Percentiles rank a stretch among this genome's conserved stretches.
phyloP scores from a whole-genome alignment of 768 basidiomycete genomes.

The Pleurotus pulmonarius region DNA sequence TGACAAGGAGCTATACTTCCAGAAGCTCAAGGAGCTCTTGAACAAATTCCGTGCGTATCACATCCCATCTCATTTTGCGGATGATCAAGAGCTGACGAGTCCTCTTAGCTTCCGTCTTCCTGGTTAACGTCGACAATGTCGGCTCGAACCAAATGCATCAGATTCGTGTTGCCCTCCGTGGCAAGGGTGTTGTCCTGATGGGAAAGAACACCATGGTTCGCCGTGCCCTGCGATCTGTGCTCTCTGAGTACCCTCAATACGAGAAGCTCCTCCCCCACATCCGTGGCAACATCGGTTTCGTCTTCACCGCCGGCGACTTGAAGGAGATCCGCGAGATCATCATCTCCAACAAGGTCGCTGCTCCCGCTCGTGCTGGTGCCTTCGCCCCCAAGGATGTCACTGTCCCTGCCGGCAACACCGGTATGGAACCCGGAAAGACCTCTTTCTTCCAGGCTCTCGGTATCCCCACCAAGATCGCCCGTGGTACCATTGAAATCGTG shows the following conservation, averaged over 20 bases:
- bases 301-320: conserved; percentile 90
- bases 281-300: conserved; percentile 98
- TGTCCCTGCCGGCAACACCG: conserved; percentile 95
- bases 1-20: conserved; percentile 90
- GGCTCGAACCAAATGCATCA: conserved; percentile 99
- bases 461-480: conserved; percentile 99
- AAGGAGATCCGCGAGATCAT: conserved; percentile 95
- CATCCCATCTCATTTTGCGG: background rate
- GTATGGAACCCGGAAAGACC: conserved; percentile 99
- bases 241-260: conserved; percentile 87
- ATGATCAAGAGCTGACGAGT: conserved; percentile 8
- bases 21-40: conserved; percentile 91
- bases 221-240: conserved; percentile 90
- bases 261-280: conserved; percentile 95
- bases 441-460: conserved; percentile 99
- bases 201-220: conserved; percentile 99
- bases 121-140: conserved; percentile 99
- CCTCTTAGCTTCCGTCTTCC: conserved; percentile 87
- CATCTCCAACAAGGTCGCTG: conserved; percentile 95
- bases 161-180: conserved; percentile 92
- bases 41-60: conserved; percentile 74
- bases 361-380: conserved; percentile 98
- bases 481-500: conserved; percentile 99
- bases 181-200: conserved; percentile 96
- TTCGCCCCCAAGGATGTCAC: conserved; percentile 88